A percentile compares a stretch with the other conserved stretches of the same genome.
Evolutionary conservation across 2,329 filamentous ascomycete species (phyloP).

Genomic region (Epichloe sibirici): DNA sequence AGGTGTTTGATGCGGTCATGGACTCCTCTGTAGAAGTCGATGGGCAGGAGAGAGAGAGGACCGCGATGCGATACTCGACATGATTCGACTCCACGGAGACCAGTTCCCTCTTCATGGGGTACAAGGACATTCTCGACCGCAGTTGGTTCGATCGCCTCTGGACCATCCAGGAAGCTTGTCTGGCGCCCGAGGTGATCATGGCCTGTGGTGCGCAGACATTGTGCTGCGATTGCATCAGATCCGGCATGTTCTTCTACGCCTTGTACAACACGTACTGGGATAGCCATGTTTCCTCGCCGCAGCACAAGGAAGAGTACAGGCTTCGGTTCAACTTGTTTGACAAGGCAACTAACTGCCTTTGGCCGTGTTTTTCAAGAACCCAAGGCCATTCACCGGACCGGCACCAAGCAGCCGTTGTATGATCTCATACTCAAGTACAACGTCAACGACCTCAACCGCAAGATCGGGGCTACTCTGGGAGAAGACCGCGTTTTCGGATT

Average conservation of each 20-base stretch:
- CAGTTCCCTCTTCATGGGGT: constrained; percentile 15
- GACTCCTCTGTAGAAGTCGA: constrained; percentile 10
- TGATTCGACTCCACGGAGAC: constrained; percentile 13
- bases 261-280: constrained; percentile 20
- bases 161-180: constrained; percentile 22
- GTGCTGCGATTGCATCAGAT: too few species aligned
- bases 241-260: constrained; percentile 15
- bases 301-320: constrained; percentile 8
- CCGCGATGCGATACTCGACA: constrained; percentile 14
- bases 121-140: constrained; percentile 16
- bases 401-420: constrained; percentile 11
- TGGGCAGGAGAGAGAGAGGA: constrained; percentile 12
- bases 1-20: constrained; percentile 13
- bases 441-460: constrained; percentile 12
- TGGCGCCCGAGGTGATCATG: constrained; percentile 3
- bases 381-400: constrained; percentile 15
- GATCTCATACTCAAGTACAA: constrained; percentile 19
- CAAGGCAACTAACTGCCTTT: constrained; percentile 9
- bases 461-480: constrained; percentile 15
- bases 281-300: background rate
- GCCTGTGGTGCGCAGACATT: too few species aligned
- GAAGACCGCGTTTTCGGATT: constrained; percentile 22
- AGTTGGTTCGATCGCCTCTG: constrained; percentile 22
- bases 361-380: constrained; percentile 18
- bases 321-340: constrained; percentile 12